These are phyloP conservation scores for Paspalum vaginatum DNA, from an alignment of 176 grass and related monocot genomes.

Conservation along the genomic window DNA sequence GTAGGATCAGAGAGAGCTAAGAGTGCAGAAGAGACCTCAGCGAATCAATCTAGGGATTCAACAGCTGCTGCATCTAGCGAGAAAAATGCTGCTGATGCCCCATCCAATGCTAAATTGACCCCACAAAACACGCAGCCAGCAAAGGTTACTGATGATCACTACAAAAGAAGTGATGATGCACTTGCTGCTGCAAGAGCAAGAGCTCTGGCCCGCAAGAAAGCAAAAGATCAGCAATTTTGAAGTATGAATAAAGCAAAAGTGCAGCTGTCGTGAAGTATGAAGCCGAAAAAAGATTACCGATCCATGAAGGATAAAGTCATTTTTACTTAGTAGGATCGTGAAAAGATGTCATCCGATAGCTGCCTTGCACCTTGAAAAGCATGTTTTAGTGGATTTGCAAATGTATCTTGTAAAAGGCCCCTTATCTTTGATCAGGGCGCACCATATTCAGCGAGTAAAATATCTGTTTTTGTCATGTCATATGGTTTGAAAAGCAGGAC, in stretches of 20 bases:
- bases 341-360: neutral
- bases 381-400: slow-evolving; percentile 7
- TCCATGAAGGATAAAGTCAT: neutral
- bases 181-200: slow-evolving; percentile 75
- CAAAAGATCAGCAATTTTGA: slow-evolving; percentile 54
- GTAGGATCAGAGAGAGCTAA: slow-evolving; percentile 42
- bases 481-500: neutral
- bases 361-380: neutral
- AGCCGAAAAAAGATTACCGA: neutral
- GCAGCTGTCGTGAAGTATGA: slow-evolving; percentile 31
- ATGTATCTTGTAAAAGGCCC: neutral
- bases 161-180: slow-evolving; percentile 78
- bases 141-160: slow-evolving; percentile 53
- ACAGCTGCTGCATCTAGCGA: slow-evolving; percentile 34
- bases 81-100: slow-evolving; percentile 33
- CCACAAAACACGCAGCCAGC: slow-evolving; percentile 14
- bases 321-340: neutral
- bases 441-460: neutral
- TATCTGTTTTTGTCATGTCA: neutral
- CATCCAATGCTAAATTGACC: slow-evolving; percentile 37
- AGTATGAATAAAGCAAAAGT: slow-evolving; percentile 68
- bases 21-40: slow-evolving; percentile 32
- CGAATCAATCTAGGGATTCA: slow-evolving; percentile 25
- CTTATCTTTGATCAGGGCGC: neutral
- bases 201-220: slow-evolving; percentile 78